phyloP scores from a whole-genome alignment of 371 early-diverging fungal genomes.

The Nematocida sp. region DNA sequence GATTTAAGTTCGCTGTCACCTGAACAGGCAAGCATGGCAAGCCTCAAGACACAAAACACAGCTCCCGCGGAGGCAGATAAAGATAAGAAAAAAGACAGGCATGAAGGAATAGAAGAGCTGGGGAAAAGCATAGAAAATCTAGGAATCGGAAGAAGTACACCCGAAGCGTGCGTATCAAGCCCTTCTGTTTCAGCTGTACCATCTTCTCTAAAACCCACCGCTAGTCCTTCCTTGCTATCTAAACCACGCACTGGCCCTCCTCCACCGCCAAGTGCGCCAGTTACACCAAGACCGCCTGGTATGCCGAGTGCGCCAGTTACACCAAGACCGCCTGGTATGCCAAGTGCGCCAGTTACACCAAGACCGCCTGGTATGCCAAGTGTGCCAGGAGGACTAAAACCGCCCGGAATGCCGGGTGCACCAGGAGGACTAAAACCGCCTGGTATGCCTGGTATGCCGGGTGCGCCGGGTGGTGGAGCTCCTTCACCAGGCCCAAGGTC shows the following conservation, averaged over 20 bases:
- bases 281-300: no score
- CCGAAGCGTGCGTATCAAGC: neutral
- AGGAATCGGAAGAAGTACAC: neutral
- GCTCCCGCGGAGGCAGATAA: no score
- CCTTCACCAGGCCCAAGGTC: slow-evolving; percentile 18
- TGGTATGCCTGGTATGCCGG: neutral
- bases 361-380: neutral
- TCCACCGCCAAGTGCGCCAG: no score
- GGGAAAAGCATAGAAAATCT: no score
- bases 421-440: neutral
- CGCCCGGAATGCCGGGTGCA: neutral
- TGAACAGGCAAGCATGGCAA: neutral
- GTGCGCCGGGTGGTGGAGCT: neutral
- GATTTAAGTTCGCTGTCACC: no score
- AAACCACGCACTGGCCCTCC: no score
- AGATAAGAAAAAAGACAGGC: no score
- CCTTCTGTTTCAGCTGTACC: no score
- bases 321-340: neutral
- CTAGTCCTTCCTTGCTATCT: no score
- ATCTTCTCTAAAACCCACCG: no score
- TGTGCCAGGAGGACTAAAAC: neutral
- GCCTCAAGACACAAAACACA: neutral
- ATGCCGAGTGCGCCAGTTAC: no score
- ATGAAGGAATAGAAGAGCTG: no score
- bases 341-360: slow-evolving; percentile 2